Evolutionary conservation across 257 asterid genomes (phyloP).

Genomic region (Jasminum sambac): DNA sequence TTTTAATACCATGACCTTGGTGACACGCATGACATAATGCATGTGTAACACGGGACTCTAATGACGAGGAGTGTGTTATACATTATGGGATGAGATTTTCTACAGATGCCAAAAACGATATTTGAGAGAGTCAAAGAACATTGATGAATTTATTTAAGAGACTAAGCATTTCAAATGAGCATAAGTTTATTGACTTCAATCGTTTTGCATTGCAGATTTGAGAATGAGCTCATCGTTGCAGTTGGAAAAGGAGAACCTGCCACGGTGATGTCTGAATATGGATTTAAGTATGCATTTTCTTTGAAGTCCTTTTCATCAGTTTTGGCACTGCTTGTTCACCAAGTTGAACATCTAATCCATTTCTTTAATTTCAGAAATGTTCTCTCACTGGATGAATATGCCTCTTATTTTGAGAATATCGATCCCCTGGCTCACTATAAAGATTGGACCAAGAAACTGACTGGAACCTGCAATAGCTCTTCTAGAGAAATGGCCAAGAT

Average conservation of each 20-base stretch:
- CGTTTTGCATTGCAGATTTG: constrained; percentile 52
- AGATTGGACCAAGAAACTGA: constrained; percentile 42
- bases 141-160: neutral
- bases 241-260: constrained; percentile 96
- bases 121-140: neutral
- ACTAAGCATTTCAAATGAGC: neutral
- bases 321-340: constrained; percentile 17
- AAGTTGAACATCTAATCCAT: constrained; percentile 24
- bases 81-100: neutral
- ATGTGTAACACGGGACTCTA: constrained; percentile 6
- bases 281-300: constrained; percentile 62
- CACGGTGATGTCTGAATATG: constrained; percentile 81
- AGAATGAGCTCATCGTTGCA: constrained; percentile 63
- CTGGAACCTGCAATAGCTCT: constrained; percentile 28
- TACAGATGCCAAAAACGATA: neutral
- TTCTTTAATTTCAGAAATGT: constrained; percentile 59
- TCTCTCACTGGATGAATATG: constrained; percentile 75
- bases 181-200: constrained; percentile 7
- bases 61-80: constrained; percentile 14
- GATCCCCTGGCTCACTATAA: constrained; percentile 80
- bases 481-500: constrained; percentile 30
- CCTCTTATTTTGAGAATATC: constrained; percentile 74
- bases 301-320: neutral
- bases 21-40: neutral
- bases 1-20: constrained; percentile 11